Percentiles rank a stretch among this genome's conserved stretches.
phyloP scores from a whole-genome alignment of 164 flowering plant genomes.

The Nelumbo lutea region DNA sequence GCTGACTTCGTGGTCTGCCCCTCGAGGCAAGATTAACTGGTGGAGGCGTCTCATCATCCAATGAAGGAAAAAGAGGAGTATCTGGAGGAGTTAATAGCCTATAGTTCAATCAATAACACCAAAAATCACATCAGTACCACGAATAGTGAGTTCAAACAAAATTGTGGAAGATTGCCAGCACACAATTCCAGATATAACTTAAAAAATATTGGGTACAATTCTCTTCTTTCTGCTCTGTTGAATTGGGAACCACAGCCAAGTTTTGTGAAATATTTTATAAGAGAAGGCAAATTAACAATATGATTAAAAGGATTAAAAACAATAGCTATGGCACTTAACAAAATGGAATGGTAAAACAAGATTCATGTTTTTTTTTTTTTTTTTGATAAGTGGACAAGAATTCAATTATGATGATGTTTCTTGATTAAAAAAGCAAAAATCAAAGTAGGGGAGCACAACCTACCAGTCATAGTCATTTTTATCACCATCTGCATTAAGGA shows the following conservation, averaged over 20 bases:
- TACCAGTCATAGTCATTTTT: slow-evolving; percentile 98
- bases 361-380: too few relatives aligned
- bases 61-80: slow-evolving; percentile 90
- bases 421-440: neutral
- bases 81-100: slow-evolving; percentile 98
- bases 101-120: slow-evolving; percentile 14
- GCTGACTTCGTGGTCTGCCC: slow-evolving; percentile 83
- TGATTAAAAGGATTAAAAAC: too few relatives aligned
- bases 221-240: too few relatives aligned
- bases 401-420: neutral
- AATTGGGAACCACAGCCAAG: too few relatives aligned
- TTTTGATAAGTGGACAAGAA: too few relatives aligned
- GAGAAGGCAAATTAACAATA: too few relatives aligned
- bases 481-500: slow-evolving; percentile 74
- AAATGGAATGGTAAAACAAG: too few relatives aligned
- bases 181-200: too few relatives aligned
- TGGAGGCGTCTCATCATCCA: slow-evolving; percentile 70
- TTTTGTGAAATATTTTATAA: too few relatives aligned
- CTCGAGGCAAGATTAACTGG: slow-evolving; percentile 40
- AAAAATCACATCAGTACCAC: slow-evolving; percentile 9
- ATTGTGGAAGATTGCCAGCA: too few relatives aligned
- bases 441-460: slow-evolving; percentile 13
- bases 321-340: too few relatives aligned
- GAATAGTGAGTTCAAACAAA: neutral
- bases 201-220: too few relatives aligned